Evolutionary conservation across 495 filamentous ascomycete genomes (phyloP).

Genomic region (Bathelium albidoporum): DNA sequence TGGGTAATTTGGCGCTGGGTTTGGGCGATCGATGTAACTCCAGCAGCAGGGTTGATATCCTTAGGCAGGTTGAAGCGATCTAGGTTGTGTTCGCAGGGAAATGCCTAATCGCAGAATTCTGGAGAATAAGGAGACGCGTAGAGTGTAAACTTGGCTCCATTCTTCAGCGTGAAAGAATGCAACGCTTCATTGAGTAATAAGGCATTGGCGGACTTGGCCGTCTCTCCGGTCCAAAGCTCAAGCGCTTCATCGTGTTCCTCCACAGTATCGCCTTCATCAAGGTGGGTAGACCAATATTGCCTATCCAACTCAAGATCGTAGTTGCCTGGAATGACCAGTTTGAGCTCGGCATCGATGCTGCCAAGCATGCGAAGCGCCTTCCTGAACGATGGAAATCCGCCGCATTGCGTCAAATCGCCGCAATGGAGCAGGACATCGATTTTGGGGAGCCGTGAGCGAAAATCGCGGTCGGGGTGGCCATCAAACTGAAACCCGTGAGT

Average conservation of each 20-base stretch:
- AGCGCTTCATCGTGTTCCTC: constrained; percentile 1
- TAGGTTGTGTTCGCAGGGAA: constrained; percentile 43
- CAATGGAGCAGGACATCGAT: constrained; percentile 16
- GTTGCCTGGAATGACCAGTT: constrained; percentile 19
- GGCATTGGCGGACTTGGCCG: constrained; percentile 5
- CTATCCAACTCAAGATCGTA: constrained; percentile 16
- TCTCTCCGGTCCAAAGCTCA: constrained; percentile 3
- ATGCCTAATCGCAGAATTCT: constrained; percentile 50
- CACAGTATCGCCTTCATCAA: not conserved
- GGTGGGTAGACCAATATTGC: constrained; percentile 1
- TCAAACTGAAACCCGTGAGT: constrained; percentile 8
- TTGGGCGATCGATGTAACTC: constrained; percentile 17
- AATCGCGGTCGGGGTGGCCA: not conserved
- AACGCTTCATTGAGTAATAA: not conserved
- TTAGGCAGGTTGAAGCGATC: constrained; percentile 44
- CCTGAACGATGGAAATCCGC: constrained; percentile 10
- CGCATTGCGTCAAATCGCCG: constrained; percentile 16
- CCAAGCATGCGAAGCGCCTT: constrained; percentile 7
- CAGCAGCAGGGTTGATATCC: constrained; percentile 15
- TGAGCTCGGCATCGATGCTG: constrained; percentile 15
- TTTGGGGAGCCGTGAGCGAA: constrained; percentile 6
- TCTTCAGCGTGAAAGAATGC: constrained; percentile 6
- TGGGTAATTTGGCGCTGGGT: constrained; percentile 28
- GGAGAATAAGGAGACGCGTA: constrained; percentile 69
- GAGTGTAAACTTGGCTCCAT: constrained; percentile 39